A percentile compares a stretch with the other conserved stretches of the same genome.
Evolutionary conservation across 768 basidiomycete species (phyloP).

Genomic region (Cystobasidiopsis lactophilus): DNA sequence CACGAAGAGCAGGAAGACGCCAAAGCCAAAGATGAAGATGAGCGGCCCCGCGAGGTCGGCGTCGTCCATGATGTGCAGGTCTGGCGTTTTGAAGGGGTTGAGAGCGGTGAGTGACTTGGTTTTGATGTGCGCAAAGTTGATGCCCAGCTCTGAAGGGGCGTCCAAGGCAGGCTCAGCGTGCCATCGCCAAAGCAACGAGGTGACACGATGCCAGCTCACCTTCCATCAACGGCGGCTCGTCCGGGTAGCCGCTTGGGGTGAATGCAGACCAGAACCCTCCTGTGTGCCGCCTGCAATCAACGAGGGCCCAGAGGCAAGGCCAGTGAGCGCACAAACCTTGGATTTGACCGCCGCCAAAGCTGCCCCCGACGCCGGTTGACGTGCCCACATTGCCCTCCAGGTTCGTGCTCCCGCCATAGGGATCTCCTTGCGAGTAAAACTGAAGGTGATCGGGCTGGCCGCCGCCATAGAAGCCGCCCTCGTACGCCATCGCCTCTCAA

Average conservation of each 20-base stretch:
- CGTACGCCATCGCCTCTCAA: no score
- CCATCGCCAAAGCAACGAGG: not conserved
- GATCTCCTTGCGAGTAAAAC: no score
- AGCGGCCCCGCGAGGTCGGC: constrained; percentile 92
- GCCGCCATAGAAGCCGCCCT: no score
- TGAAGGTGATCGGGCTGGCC: no score
- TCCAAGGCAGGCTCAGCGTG: not conserved
- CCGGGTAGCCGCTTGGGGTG: constrained; percentile 8
- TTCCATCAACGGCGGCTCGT: constrained; percentile 77
- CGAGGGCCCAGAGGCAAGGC: not conserved
- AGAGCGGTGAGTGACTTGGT: constrained; percentile 85
- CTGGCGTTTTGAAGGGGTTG: constrained; percentile 50
- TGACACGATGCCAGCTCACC: no score
- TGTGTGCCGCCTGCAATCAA: not conserved
- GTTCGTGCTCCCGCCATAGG: no score
- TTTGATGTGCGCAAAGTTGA: constrained; percentile 90
- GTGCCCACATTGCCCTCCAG: constrained; percentile 4
- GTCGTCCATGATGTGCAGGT: constrained; percentile 72
- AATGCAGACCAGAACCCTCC: constrained; percentile 10
- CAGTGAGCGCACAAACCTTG: not conserved
- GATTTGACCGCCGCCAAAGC: not conserved
- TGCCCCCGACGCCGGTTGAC: not conserved
- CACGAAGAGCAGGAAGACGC: constrained; percentile 72
- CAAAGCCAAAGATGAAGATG: constrained; percentile 86
- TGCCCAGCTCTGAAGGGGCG: constrained; percentile 54